Evolutionary conservation across 2,329 filamentous ascomycete species (phyloP), one percentile per base, ranked within the genome.

Genomic region (Ophiostoma fasciatum): DNA sequence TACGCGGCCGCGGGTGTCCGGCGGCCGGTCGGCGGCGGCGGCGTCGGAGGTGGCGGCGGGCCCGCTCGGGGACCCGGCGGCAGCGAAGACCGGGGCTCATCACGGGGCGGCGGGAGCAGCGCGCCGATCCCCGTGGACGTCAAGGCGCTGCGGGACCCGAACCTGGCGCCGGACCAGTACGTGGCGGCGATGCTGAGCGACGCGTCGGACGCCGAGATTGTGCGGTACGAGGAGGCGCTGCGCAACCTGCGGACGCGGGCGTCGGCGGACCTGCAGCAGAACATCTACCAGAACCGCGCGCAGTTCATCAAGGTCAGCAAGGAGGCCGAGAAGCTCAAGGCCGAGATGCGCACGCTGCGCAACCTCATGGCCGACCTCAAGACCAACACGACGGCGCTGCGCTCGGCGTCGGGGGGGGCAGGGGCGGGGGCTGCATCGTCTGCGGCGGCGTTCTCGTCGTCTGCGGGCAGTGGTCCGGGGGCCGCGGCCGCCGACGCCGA

Each of bases 271-370:
- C 66, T 98, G 17, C 88, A 96, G 57, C 83, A 92, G 52, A 96
- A 87, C 58, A 81, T 98, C 34, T 88, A 93, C 58, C 87, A 94
- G 56, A 98, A 98, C 57, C 77, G 90, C 33, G 93, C 84, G 0
- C 90, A 96, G 51, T 98, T 98, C 53, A 96, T 98, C 65, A 93
- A 93, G 58, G 96, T 98, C 57, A 94, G 87, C 54, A 94, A 96
- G 59, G 90, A 98, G 61, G 90, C 92, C 2, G 90, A 98, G 59
- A 94, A 94, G 61, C 73, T 98, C 39, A 96, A 96, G 60, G 74
- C 75, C 37, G 90, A 98, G 56, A 96, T 98, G 90, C 74, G 83
- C 35, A 82, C 82, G 7, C 70, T 98, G 22, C 75, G 82, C 30
- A 83, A 83, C 45, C 68, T 96, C 35, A 94, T 98, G 79, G 78